phyloP scores from a whole-genome alignment of 768 basidiomycete genomes.

The Suillus subaureus region DNA sequence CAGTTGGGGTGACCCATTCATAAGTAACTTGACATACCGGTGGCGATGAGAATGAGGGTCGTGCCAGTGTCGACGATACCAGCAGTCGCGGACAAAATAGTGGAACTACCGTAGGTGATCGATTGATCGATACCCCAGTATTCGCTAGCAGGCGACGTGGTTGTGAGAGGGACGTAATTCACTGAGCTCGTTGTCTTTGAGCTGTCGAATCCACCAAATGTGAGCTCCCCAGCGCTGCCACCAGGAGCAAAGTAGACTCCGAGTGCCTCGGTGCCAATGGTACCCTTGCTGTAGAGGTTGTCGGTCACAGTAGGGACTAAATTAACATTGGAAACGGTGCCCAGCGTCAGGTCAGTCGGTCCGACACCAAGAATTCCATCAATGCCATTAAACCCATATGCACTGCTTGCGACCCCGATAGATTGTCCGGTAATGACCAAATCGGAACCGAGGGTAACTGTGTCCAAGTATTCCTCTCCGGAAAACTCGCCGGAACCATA shows the following conservation, averaged over 20 bases:
- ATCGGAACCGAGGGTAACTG: slow-evolving; percentile 14
- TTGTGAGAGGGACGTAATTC: slow-evolving; percentile 28
- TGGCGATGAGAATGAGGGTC: slow-evolving; percentile 26
- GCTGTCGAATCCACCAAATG: slow-evolving; percentile 43
- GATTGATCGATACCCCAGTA: slow-evolving; percentile 38
- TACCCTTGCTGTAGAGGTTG: slow-evolving; percentile 33
- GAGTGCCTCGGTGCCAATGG: slow-evolving; percentile 31
- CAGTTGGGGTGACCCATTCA: not conserved
- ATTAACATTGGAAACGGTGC: slow-evolving; percentile 14
- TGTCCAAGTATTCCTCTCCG: slow-evolving; percentile 22
- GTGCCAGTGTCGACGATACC: slow-evolving; percentile 39
- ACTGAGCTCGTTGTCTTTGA: slow-evolving; percentile 17
- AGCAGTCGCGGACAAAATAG: slow-evolving; percentile 25
- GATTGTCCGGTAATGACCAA: slow-evolving; percentile 31
- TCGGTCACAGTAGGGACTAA: slow-evolving; percentile 34
- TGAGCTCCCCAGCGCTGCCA: slow-evolving; percentile 15
- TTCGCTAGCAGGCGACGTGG: slow-evolving; percentile 19
- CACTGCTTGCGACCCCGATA: slow-evolving; percentile 36
- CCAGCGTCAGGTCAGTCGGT: slow-evolving; percentile 34
- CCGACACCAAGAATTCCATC: slow-evolving; percentile 43
- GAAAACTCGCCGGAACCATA: slow-evolving; percentile 25
- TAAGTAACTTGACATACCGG: slow-evolving; percentile 16
- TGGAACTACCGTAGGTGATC: slow-evolving; percentile 27
- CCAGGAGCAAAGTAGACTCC: slow-evolving; percentile 36
- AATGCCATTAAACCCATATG: slow-evolving; percentile 28